Evolutionary conservation across 139 green algal species (phyloP).

Genomic region (Limnomonas spitsbergensis): DNA sequence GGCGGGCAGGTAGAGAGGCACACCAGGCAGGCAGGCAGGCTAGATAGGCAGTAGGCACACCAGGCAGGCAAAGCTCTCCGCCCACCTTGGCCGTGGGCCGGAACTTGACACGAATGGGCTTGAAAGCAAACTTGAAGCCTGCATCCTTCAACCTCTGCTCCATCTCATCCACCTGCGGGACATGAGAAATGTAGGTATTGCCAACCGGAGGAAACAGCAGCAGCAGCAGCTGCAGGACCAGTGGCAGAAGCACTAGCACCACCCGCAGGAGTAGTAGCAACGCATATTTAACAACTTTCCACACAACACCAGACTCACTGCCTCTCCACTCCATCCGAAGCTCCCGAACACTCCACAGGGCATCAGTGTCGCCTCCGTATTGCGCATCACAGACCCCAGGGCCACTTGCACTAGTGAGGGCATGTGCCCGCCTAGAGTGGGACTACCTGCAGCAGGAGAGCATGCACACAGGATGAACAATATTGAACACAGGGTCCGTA

Average conservation of each 20-base stretch:
- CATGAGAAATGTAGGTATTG: background rate
- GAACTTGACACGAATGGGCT: slow-evolving; percentile 92
- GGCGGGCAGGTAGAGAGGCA: too few relatives aligned
- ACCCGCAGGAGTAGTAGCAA: too few relatives aligned
- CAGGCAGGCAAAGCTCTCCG: too few relatives aligned
- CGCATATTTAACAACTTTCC: too few relatives aligned
- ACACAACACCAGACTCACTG: slow-evolving; percentile 56
- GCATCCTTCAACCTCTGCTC: slow-evolving; percentile 71
- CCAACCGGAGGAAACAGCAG: background rate
- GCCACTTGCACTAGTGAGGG: slow-evolving; percentile 81
- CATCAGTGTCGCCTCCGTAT: slow-evolving; percentile 54
- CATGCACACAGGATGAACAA: background rate
- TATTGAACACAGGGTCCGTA: too few relatives aligned
- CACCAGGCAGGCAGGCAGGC: too few relatives aligned
- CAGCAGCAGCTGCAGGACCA: background rate
- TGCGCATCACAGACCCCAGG: slow-evolving; percentile 78
- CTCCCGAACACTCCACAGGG: slow-evolving; percentile 93
- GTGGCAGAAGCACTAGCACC: background rate
- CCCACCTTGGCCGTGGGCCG: slow-evolving; percentile 72
- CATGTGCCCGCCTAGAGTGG: slow-evolving; percentile 94
- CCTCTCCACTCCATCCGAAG: slow-evolving; percentile 95
- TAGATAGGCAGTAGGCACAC: too few relatives aligned
- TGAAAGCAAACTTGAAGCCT: slow-evolving; percentile 86
- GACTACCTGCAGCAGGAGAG: slow-evolving; percentile 53
- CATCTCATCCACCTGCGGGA: slow-evolving; percentile 81